These are phyloP conservation scores for Termitomyces sp. DNA, from an alignment of 768 basidiomycete species.

Conservation along the genomic window DNA sequence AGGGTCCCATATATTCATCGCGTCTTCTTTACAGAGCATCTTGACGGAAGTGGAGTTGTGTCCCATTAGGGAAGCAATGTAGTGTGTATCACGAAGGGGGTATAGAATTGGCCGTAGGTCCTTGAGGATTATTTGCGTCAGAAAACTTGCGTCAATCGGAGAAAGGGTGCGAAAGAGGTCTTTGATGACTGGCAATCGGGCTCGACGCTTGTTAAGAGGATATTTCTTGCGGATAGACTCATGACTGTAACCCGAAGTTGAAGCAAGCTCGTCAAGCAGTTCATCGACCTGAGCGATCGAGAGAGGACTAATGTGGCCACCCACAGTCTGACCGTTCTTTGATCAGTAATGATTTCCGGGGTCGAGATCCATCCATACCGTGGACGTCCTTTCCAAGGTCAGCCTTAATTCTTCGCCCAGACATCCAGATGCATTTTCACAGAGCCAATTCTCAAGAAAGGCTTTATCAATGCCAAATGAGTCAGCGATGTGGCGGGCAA, in stretches of 20 bases:
- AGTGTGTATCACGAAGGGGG: constrained; percentile 48
- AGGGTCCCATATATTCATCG: constrained; percentile 71
- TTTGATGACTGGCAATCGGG: constrained; percentile 37
- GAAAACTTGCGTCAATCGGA: constrained; percentile 56
- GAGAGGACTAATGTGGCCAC: constrained; percentile 29
- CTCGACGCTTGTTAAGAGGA: constrained; percentile 17
- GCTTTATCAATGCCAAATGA: constrained; percentile 33
- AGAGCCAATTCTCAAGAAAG: constrained; percentile 32
- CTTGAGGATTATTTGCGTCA: constrained; percentile 85
- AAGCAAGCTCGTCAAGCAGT: constrained; percentile 72
- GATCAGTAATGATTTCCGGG: not conserved
- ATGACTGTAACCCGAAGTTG: constrained; percentile 57
- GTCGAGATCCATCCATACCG: constrained; percentile 22
- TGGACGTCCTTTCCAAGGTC: constrained; percentile 33
- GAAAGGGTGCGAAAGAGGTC: constrained; percentile 54
- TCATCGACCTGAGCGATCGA: constrained; percentile 49
- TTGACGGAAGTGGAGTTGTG: constrained; percentile 54
- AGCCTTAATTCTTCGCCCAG: constrained; percentile 61
- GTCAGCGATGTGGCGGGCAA: constrained; percentile 47
- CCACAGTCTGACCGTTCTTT: constrained; percentile 16
- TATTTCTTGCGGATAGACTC: constrained; percentile 32
- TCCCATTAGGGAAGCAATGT: constrained; percentile 42
- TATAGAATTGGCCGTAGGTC: constrained; percentile 80
- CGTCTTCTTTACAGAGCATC: constrained; percentile 53
- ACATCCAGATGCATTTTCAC: constrained; percentile 49